These are phyloP conservation scores for Naumovozyma castellii DNA, from an alignment of 805 yeast genomes.

Conservation along the genomic window DNA sequence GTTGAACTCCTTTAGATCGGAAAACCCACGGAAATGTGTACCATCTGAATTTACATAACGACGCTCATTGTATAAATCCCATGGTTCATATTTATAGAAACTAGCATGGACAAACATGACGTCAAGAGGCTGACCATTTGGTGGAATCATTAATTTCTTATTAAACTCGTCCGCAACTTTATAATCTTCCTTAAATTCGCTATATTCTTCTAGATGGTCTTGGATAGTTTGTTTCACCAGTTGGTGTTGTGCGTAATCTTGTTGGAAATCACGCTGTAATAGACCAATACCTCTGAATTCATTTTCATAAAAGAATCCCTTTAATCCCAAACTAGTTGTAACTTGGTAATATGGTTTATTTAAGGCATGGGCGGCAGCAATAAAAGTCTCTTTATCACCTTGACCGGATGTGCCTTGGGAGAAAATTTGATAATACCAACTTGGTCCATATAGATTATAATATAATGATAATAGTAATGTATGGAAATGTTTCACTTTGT, in stretches of 20 bases:
- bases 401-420: conserved; percentile 71
- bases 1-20: conserved; percentile 5
- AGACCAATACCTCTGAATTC: conserved; percentile 36
- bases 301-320: conserved; percentile 27
- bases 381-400: conserved; percentile 73
- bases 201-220: background rate
- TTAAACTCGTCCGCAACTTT: conserved; percentile 9
- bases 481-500: conserved; percentile 48
- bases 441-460: conserved; percentile 59
- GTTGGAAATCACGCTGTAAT: conserved; percentile 37
- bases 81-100: conserved; percentile 32
- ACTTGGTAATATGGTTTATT: conserved; percentile 46
- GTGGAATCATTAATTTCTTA: conserved; percentile 8
- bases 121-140: conserved; percentile 8
- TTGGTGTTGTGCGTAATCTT: conserved; percentile 34
- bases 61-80: conserved; percentile 13
- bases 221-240: background rate
- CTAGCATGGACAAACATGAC: conserved; percentile 33
- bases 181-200: conserved; percentile 4
- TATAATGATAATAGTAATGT: conserved; percentile 52
- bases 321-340: conserved; percentile 28
- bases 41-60: conserved; percentile 13
- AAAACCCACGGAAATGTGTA: conserved; percentile 20
- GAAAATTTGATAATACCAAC: conserved; percentile 54
- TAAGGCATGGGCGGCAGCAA: conserved; percentile 54